Evolutionary conservation across 1,139 yeast species (phyloP).

Genomic region (Candida labiduridarum): DNA sequence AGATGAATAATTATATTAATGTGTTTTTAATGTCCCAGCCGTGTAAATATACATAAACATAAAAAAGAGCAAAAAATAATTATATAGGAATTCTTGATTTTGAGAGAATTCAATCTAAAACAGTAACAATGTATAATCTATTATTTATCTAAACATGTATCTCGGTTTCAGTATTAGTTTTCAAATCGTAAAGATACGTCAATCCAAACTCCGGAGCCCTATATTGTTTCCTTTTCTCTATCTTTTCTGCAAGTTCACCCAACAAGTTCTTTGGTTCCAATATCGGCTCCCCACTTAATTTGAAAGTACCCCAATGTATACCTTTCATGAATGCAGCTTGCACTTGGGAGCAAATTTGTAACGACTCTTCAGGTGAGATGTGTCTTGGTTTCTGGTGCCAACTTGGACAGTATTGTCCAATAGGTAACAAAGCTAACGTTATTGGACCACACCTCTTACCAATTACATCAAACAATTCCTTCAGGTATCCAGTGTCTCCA

Average conservation of each 20-base stretch:
- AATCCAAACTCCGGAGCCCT: conserved; percentile 46
- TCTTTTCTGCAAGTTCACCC: conserved; percentile 23
- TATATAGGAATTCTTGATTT: background rate
- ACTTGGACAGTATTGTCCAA: conserved; percentile 93
- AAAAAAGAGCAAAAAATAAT: background rate
- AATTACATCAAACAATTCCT: conserved; percentile 67
- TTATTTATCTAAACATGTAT: conserved; percentile 14
- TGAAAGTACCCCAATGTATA: conserved; percentile 96
- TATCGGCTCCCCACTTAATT: conserved; percentile 83
- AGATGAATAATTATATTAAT: conserved; percentile 12
- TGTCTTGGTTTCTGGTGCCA: conserved; percentile 95
- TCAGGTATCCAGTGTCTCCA: conserved; percentile 90
- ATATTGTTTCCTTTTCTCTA: conserved; percentile 24
- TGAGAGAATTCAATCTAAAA: background rate
- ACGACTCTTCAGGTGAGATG: conserved; percentile 77
- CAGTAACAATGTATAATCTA: conserved; percentile 3
- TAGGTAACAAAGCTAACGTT: conserved; percentile 75
- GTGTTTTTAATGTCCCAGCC: conserved; percentile 5
- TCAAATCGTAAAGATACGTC: conserved; percentile 40
- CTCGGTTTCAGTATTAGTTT: conserved; percentile 15
- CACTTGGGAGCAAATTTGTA: conserved; percentile 66
- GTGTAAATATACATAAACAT: background rate
- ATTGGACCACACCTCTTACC: conserved; percentile 66
- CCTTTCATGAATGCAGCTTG: conserved; percentile 71
- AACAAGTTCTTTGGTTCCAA: conserved; percentile 68